Conservation (phyloP, 768 basidiomycete species). For the Mycena filopes region DNA sequence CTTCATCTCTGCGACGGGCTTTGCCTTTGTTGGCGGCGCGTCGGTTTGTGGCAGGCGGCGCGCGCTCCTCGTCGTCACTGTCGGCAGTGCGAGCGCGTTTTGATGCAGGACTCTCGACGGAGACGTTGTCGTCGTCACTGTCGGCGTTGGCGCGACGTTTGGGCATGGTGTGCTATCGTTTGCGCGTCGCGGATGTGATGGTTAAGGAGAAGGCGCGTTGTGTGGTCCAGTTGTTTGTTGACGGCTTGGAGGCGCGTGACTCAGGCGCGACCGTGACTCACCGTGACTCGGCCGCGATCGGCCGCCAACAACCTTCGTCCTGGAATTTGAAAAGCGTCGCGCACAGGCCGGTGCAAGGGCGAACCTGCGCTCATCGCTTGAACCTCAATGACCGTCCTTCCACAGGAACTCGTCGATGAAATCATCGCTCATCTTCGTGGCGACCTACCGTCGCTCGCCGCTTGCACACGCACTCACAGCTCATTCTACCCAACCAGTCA, state of each 20-base stretch:
- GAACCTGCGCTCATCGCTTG: too few species aligned
- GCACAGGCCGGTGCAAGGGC: too few species aligned
- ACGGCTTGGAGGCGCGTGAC: not conserved
- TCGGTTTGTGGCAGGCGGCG: constrained; percentile 32
- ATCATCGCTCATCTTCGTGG: constrained; percentile 2
- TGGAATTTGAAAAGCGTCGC: too few species aligned
- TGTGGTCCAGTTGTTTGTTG: not conserved
- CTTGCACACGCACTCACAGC: not conserved
- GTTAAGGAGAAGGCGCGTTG: constrained; percentile 19
- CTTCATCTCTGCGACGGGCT: constrained; percentile 45
- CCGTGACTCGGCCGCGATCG: too few species aligned
- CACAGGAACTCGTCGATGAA: not conserved
- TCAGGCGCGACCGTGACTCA: not conserved
- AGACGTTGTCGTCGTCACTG: constrained; percentile 52
- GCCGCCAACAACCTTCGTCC: too few species aligned
- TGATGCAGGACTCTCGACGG: constrained; percentile 41
- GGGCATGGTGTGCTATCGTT: constrained; percentile 70
- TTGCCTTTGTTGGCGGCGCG: constrained; percentile 46
- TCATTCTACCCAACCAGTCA: not conserved
- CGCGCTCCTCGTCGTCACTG: constrained; percentile 49
- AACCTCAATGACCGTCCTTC: not conserved
- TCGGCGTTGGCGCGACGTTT: constrained; percentile 61
- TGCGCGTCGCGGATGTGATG: constrained; percentile 55
- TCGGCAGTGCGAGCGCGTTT: constrained; percentile 56
- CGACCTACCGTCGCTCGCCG: not conserved